Base-by-base conservation (phyloP, 495 filamentous ascomycete genomes). In the Podospora pseudoanserina region DNA sequence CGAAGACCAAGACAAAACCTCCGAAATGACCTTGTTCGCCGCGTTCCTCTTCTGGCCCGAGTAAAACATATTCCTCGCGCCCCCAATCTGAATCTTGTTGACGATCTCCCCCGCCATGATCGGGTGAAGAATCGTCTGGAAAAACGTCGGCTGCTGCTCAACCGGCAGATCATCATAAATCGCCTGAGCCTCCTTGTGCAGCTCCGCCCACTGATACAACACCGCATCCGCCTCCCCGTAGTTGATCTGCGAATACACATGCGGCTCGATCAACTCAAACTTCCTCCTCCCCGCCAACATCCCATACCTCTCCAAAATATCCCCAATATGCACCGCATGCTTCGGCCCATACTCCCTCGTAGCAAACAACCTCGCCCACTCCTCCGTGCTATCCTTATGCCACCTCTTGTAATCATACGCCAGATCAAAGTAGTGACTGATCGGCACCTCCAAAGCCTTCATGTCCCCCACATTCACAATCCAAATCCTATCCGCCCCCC, bases 401-500 rank as follows among this genome's bases (percentile, higher is more conserved):
- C 81, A 90, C 28, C 77, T 72, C 23, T 84, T 73, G 55, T 84
- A 81, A 70, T 91, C 86, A 71, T 91, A 92, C 3, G 86, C 89
- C 62, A 92, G 74, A 67, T 90, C 88, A 67, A 91, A 76, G 73
- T 86, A 90, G 74, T 89, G 87, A 68, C 78, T 87, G 73, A 92
- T 88, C 39, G 89, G 89, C 30, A 90, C 81, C 76, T 91, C 89
- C 5, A 89, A 78, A 4, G 87, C 85, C 74, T 91, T 91, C 61
- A 92, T 78, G 72, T 93, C 90, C 49, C 90, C 90, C 26, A 93
- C 85, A 70, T 92, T 93, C 72, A 92, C 87, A 56, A 92, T 84
- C 90, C 90, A 92, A 68, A 92, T 90, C 32, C 86, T 80, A 63
- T 86, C 81, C 4, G 90, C 90, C 27, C 86, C 81, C 39, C 88